Evolutionary conservation across 495 filamentous ascomycete genomes (phyloP).

Genomic region (Annulohypoxylon moriforme): DNA sequence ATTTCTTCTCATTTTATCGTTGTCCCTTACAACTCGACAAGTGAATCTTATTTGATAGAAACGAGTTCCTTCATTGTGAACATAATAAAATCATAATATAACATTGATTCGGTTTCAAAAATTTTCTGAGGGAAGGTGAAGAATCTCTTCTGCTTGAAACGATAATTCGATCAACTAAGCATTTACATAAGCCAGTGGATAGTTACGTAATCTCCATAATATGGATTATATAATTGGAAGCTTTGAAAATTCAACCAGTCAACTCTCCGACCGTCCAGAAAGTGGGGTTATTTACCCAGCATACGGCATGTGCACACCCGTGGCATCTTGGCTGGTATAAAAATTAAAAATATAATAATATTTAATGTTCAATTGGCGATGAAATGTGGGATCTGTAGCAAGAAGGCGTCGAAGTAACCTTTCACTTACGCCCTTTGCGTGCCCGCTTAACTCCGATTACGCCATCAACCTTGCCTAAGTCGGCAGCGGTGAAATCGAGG

Average conservation of each 20-base stretch:
- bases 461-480: conserved; percentile 36
- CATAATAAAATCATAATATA: too few species aligned
- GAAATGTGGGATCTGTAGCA: neutral
- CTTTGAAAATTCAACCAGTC: neutral
- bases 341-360: too few species aligned
- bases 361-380: neutral
- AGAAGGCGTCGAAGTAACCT: neutral
- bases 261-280: too few species aligned
- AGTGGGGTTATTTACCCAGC: neutral
- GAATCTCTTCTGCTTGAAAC: neutral
- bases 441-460: conserved; percentile 30
- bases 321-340: too few species aligned
- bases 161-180: neutral
- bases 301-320: too few species aligned
- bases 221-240: neutral
- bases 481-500: conserved; percentile 22
- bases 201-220: too few species aligned
- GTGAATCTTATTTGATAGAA: too few species aligned
- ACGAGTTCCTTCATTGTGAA: too few species aligned
- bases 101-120: too few species aligned
- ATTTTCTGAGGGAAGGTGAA: too few species aligned
- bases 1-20: too few species aligned
- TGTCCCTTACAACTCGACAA: too few species aligned
- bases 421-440: conserved; percentile 12
- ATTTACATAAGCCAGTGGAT: neutral